Evolutionary conservation across 2,329 filamentous ascomycete species (phyloP), one percentile per base, ranked within the genome.

Genomic region (Ceratocystis eucalypticola): DNA sequence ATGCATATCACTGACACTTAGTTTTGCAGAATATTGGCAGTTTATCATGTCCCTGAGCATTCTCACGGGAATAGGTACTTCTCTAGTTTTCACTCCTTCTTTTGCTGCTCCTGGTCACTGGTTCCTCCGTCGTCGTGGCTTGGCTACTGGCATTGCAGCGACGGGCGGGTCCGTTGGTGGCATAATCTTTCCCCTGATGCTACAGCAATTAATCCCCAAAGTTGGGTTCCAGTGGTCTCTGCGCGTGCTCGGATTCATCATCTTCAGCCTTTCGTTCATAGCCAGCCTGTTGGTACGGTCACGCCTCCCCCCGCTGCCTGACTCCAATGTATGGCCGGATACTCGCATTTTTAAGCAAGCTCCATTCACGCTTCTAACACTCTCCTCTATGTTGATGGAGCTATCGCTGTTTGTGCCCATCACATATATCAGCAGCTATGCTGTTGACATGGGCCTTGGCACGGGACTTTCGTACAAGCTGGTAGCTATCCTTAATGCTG

Each of bases 401-500:
- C 88, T 82, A 80, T 86, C 83, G 1, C 77, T 88, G 5, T 88
- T 89, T 70, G 78, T 93, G 3, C 90, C 90, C 0, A 79, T 93
- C 68, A 88, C 87, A 1, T 94, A 89, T 72, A 83, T 94, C 25
- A 85, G 86, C 4, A 87, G 85, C 1, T 94, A 89, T 72, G 85
- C 87, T 0, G 46, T 61, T 17, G 67, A 68, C 25, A 66, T 69
- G 15, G 71, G 70, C 45, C 69, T 69, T 12, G 46, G 65, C 1
- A 67, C 67, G 4, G 68, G 69, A 15, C 68, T 72, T 25, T 71
- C 71, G n/a, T 93, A 90, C 73, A 85, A 90, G 68, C 80, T 94
- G 33, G 80, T 95, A n/a, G 85, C 90, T 0, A 83, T 94, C 67
- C 81, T 96, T 71, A 95, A 94, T 72, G 89, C 84, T 0, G 89